Base-by-base conservation (phyloP, 805 yeast species). In the Metschnikowia drakensbergensis region DNA sequence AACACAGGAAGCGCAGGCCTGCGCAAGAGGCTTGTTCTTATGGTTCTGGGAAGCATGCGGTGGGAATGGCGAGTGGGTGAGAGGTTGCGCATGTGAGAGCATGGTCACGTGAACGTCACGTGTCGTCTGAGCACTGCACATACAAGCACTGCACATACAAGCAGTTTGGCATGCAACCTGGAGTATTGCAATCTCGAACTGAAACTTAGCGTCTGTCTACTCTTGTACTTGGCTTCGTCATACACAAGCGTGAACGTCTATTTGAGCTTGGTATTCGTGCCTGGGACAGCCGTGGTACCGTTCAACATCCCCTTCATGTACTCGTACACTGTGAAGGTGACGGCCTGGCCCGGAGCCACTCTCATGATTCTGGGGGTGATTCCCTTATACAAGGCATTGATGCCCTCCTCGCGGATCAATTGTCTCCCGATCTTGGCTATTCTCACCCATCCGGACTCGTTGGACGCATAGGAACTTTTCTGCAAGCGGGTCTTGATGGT, bases 341-440 rank as follows among this genome's bases (percentile, higher is more conserved):
- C 98, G 48, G 98, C 97, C 73, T 92, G 99, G 53, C 99, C 99
- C 25, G 99, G 97, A 9, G 99, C 99, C 45, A 92, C 99, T 74
- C 99, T 86, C 96, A 92, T 91, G 59, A 92, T 92, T 75, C 99
- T 85, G 59, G 99, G 99, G 25, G 97, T 90, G 65, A 92, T 92
- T 73, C 99, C 99, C 66, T 92, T 88, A 76, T 92, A 92, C 66
- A 92, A 79, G 13, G 77, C 77, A 48, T 66, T 66, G 36, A 64
- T 60, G 47, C 99, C 99, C 71, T 90, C 96, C 74, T 89, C 96
- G 65, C 82, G 83, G 57, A 91, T 74, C 68, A 92, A 78, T 62
- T 84, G 91, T 42, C 74, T 72, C 51, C 95, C 88, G 61, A 94
- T 92, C 66, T 91, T 80, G 34, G 77, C 69, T 59, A 92, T 90